Conservation (phyloP, 2,329 filamentous ascomycete species). For the Sarocladiaceae sp. region DNA sequence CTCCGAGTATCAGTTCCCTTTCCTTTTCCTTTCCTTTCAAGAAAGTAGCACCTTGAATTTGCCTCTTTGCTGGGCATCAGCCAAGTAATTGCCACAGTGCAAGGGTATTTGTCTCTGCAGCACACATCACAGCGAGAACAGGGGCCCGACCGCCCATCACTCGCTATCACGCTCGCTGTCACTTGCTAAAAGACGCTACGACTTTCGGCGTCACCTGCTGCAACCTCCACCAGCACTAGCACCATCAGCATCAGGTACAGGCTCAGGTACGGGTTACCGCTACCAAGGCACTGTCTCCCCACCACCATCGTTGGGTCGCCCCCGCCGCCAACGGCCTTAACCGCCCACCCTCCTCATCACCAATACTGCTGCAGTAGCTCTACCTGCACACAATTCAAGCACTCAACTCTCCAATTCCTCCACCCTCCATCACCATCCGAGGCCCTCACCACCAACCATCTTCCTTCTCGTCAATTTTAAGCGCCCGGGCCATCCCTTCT, state of each 20-base stretch:
- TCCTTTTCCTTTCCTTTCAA: not conserved
- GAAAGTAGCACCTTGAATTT: not conserved
- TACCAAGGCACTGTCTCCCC: not conserved
- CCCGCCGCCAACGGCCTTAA: constrained; percentile 1
- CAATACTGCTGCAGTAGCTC: not conserved
- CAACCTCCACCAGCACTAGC: not conserved
- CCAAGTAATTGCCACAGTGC: not conserved
- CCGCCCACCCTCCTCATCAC: constrained; percentile 1
- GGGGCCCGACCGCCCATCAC: not conserved
- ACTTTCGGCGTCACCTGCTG: not conserved
- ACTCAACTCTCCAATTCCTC: not conserved
- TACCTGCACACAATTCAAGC: too few relatives aligned
- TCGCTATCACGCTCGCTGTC: not conserved
- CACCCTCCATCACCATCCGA: constrained; percentile 1
- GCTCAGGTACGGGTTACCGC: constrained; percentile 2
- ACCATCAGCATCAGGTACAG: not conserved
- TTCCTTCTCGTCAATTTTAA: constrained; percentile 3
- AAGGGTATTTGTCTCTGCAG: not conserved
- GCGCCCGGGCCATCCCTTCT: constrained; percentile 6
- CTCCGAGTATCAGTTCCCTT: not conserved
- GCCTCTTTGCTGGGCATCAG: not conserved
- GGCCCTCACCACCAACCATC: constrained; percentile 1
- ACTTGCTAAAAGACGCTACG: not conserved
- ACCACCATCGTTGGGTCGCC: not conserved
- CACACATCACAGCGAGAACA: constrained; percentile 1